These are phyloP conservation scores for Gliomastix tumulicola DNA, from an alignment of 2,329 filamentous ascomycete species.

Conservation along the genomic window DNA sequence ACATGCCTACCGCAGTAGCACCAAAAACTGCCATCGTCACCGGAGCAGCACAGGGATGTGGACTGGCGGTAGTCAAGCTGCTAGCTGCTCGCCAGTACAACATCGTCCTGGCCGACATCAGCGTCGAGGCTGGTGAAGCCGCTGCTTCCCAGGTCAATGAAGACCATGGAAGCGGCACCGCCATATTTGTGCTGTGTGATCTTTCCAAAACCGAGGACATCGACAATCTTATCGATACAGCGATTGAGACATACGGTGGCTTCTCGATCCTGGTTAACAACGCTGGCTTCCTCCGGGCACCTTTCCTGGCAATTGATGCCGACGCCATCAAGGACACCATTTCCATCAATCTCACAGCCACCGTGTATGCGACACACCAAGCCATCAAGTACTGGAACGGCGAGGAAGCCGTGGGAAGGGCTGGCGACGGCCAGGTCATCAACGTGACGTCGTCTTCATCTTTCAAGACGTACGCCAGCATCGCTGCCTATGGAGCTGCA, in stretches of 20 bases:
- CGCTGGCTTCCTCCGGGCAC: conserved; percentile 1
- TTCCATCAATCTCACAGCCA: conserved; percentile 2
- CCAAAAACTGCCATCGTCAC: conserved; percentile 1
- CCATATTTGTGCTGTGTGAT: not conserved
- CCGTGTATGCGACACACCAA: not conserved
- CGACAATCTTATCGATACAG: not conserved
- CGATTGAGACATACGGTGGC: not conserved
- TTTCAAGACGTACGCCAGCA: conserved; percentile 2
- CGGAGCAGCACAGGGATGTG: not conserved
- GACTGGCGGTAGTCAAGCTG: not conserved
- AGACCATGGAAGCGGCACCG: not conserved
- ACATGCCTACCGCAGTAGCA: too few relatives aligned
- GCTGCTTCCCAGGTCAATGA: not conserved
- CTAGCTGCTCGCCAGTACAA: not conserved
- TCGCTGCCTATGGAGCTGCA: conserved; percentile 2
- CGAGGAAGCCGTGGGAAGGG: not conserved
- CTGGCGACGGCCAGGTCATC: not conserved
- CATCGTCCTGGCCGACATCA: not conserved
- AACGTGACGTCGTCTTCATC: conserved; percentile 2
- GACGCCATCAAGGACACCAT: conserved; percentile 1
- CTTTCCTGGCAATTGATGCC: conserved; percentile 1
- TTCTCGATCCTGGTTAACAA: conserved; percentile 3
- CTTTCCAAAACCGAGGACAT: conserved; percentile 1
- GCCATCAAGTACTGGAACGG: conserved; percentile 1
- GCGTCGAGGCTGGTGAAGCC: not conserved